phyloP scores from a whole-genome alignment of 371 early-diverging fungal species.

The Mucor plumbeus region DNA sequence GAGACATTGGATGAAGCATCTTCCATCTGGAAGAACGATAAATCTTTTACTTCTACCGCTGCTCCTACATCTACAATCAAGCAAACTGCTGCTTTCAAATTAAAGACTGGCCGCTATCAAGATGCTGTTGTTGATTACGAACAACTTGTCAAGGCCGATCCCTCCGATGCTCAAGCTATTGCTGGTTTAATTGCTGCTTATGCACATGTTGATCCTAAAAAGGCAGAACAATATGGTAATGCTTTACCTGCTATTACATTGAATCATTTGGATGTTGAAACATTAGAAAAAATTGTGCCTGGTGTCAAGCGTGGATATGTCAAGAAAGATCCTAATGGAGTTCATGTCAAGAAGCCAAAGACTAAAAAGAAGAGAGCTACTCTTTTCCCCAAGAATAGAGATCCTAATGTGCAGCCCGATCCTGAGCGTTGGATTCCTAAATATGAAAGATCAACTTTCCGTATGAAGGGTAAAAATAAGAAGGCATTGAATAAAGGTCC shows the following conservation, averaged over 20 bases:
- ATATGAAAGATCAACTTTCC: conserved; percentile 66
- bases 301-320: conserved; percentile 69
- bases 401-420: conserved; percentile 61
- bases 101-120: conserved; percentile 58
- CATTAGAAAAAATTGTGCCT: conserved; percentile 63
- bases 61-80: conserved; percentile 58
- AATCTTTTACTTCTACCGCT: conserved; percentile 13
- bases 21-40: conserved; percentile 58
- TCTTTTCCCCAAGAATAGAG: conserved; percentile 63
- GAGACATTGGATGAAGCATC: conserved; percentile 63
- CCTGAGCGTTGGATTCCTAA: conserved; percentile 83
- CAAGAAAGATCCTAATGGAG: conserved; percentile 44
- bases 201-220: conserved; percentile 65
- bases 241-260: conserved; percentile 59
- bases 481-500: conserved; percentile 59
- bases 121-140: conserved; percentile 78
- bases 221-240: conserved; percentile 73
- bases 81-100: conserved; percentile 75
- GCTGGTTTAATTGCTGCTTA: conserved; percentile 75
- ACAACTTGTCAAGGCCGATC: conserved; percentile 70
- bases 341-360: conserved; percentile 42
- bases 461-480: conserved; percentile 60
- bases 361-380: conserved; percentile 69
- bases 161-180: conserved; percentile 67
- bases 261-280: conserved; percentile 54